A percentile compares a stretch with the other conserved stretches of the same genome.
phyloP scores from a whole-genome alignment of 768 basidiomycete genomes.

The Gymnopilus dilepis region DNA sequence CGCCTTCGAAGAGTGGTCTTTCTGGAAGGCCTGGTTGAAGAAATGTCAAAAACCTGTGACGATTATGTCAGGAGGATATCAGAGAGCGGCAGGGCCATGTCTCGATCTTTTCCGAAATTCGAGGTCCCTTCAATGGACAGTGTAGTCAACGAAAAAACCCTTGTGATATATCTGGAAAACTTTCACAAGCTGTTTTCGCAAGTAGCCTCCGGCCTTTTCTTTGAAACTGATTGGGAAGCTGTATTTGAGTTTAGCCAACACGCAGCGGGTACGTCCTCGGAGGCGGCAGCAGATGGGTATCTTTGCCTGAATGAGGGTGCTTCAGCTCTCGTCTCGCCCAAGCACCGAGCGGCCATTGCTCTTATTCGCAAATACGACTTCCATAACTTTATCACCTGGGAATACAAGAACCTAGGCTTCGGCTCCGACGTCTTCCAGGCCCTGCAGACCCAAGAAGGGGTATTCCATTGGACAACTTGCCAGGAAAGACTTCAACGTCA shows the following conservation, averaged over 20 bases:
- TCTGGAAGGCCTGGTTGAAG: not conserved
- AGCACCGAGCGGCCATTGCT: not conserved
- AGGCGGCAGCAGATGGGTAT: not conserved
- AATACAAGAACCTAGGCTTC: slow-evolving; percentile 8
- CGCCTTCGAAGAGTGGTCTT: not conserved
- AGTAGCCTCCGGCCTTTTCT: not conserved
- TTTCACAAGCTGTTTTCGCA: not conserved
- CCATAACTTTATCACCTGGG: not conserved
- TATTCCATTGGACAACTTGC: slow-evolving; percentile 4
- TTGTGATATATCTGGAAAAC: not conserved
- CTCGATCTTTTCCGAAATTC: not conserved
- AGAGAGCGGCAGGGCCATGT: no score
- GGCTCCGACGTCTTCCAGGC: not conserved
- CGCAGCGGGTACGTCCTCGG: not conserved
- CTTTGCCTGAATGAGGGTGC: not conserved
- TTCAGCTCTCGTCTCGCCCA: not conserved
- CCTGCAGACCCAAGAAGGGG: not conserved
- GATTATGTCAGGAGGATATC: not conserved
- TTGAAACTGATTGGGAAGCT: not conserved
- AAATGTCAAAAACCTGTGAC: not conserved
- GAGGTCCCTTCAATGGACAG: not conserved
- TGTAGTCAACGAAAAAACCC: not conserved
- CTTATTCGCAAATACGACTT: slow-evolving; percentile 2
- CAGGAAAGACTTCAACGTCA: not conserved
- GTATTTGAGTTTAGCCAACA: not conserved